These are phyloP conservation scores for Talaromyces borbonicus DNA, from an alignment of 495 filamentous ascomycete species.

Conservation along the genomic window DNA sequence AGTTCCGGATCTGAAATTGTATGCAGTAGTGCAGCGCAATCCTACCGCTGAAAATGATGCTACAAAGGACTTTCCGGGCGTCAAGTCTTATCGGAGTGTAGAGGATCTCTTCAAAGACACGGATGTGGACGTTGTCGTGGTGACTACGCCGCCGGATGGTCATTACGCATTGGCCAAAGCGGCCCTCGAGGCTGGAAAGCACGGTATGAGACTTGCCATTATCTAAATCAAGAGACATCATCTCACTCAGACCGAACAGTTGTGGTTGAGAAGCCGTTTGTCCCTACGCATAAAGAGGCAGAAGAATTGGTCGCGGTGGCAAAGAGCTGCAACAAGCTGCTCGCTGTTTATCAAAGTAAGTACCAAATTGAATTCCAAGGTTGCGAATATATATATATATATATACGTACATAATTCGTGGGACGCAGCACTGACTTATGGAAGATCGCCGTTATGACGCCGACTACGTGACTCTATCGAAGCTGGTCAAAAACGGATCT, in stretches of 20 bases:
- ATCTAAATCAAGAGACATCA: too few relatives aligned
- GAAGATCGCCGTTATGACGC: slow-evolving; percentile 70
- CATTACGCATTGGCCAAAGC: slow-evolving; percentile 58
- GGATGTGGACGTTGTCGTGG: slow-evolving; percentile 58
- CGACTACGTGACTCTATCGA: slow-evolving; percentile 69
- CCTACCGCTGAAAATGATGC: slow-evolving; percentile 54
- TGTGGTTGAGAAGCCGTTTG: slow-evolving; percentile 85
- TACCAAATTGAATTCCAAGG: slow-evolving; percentile 5
- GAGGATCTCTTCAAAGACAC: slow-evolving; percentile 57
- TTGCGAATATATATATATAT: too few relatives aligned
- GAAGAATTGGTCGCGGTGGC: slow-evolving; percentile 58
- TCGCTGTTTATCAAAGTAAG: slow-evolving; percentile 78
- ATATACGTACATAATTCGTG: background rate
- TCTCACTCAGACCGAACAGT: too few relatives aligned
- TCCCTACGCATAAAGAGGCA: slow-evolving; percentile 61
- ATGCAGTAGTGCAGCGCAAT: slow-evolving; percentile 73
- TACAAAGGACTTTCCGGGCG: slow-evolving; percentile 53
- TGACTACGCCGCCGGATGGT: slow-evolving; percentile 66
- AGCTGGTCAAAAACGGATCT: slow-evolving; percentile 44
- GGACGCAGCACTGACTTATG: slow-evolving; percentile 7
- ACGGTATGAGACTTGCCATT: too few relatives aligned
- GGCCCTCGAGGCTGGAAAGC: slow-evolving; percentile 65
- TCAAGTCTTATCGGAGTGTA: slow-evolving; percentile 52
- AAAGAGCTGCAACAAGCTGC: slow-evolving; percentile 43
- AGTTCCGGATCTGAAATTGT: slow-evolving; percentile 55